These are phyloP conservation scores for Trapa bicornis DNA, from an alignment of 345 rosid genomes.

Conservation along the genomic window DNA sequence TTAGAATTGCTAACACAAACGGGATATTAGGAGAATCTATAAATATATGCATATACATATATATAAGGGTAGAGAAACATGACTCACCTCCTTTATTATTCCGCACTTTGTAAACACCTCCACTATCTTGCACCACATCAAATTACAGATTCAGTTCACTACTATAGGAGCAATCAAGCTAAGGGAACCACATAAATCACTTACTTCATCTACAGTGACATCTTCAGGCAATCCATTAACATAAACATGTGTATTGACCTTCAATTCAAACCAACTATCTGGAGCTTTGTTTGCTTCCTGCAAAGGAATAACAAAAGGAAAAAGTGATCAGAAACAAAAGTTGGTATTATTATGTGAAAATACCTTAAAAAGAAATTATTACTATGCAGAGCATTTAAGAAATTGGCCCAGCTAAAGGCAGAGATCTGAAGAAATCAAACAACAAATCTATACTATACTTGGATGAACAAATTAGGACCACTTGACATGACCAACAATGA, in stretches of 20 bases:
- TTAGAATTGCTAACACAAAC: background rate
- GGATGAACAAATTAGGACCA: background rate
- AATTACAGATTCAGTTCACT: constrained; percentile 15
- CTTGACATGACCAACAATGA: background rate
- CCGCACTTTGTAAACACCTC: constrained; percentile 97
- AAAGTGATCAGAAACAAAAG: constrained; percentile 2
- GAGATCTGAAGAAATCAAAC: background rate
- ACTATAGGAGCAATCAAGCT: constrained; percentile 4
- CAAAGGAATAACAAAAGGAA: constrained; percentile 8
- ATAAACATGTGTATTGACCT: constrained; percentile 90
- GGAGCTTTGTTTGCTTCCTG: constrained; percentile 95
- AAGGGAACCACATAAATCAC: constrained; percentile 15
- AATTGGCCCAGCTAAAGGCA: background rate
- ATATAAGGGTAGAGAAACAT: background rate
- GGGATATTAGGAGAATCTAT: background rate
- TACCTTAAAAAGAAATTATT: background rate
- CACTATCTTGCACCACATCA: constrained; percentile 42
- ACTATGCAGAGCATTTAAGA: background rate
- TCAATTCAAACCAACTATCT: constrained; percentile 94
- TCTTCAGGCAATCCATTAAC: constrained; percentile 90
- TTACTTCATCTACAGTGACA: constrained; percentile 79
- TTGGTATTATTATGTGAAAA: background rate
- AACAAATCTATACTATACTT: background rate
- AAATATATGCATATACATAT: background rate
- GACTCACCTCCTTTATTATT: constrained; percentile 80